Conservation (phyloP, 2,329 filamentous ascomycete genomes). For the Hymenoscyphus albidus region DNA sequence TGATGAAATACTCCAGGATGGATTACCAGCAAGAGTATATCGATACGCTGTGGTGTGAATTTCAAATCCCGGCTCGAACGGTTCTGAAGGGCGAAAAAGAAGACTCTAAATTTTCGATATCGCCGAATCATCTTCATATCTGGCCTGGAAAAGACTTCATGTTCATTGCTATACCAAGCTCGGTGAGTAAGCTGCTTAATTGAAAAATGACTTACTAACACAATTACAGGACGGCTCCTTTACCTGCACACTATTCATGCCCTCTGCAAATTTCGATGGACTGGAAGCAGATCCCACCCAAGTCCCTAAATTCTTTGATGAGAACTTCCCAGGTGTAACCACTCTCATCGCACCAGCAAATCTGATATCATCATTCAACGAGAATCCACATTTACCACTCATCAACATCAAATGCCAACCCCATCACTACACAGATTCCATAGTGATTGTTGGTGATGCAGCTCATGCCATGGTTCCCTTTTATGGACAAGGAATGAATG, state of each 20-base stretch:
- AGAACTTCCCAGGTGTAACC: conserved; percentile 83
- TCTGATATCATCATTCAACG: conserved; percentile 69
- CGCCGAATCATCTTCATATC: conserved; percentile 91
- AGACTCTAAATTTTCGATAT: conserved; percentile 65
- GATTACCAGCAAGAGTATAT: conserved; percentile 94
- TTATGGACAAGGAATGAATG: conserved; percentile 97
- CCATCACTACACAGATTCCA: conserved; percentile 73
- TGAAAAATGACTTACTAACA: conserved; percentile 13
- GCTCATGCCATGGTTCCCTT: conserved; percentile 98
- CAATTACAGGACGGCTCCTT: conserved; percentile 74
- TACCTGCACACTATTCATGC: conserved; percentile 90
- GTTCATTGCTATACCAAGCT: conserved; percentile 92
- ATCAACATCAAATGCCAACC: conserved; percentile 92
- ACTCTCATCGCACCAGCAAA: conserved; percentile 63
- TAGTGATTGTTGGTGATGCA: conserved; percentile 86
- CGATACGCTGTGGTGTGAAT: conserved; percentile 96
- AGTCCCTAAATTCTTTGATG: conserved; percentile 71
- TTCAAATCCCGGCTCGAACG: conserved; percentile 63
- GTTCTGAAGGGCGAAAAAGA: conserved; percentile 31
- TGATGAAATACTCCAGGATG: conserved; percentile 94
- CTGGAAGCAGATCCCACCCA: conserved; percentile 61
- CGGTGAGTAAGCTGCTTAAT: conserved; percentile 12
- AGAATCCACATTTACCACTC: conserved; percentile 85
- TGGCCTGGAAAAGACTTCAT: conserved; percentile 94
- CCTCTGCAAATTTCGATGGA: conserved; percentile 61